Evolutionary conservation across 2,329 filamentous ascomycete species (phyloP), one percentile per base, ranked within the genome.

Genomic region (Emydomyces testavorans): DNA sequence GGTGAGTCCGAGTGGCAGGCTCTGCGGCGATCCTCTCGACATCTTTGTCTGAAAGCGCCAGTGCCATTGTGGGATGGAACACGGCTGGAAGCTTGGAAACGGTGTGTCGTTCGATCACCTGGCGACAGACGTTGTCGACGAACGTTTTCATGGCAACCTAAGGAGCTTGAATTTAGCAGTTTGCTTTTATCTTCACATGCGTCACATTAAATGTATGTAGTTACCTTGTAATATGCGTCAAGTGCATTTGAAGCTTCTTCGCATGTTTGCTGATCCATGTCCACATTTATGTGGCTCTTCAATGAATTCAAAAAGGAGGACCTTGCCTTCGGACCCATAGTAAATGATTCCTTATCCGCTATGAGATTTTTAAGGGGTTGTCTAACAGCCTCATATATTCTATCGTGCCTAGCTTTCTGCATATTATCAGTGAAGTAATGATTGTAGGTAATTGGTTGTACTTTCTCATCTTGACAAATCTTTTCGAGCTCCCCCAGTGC

Each of bases 381-480:
- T 26, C 8, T 5, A 23, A 40, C 15, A 11, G 23, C 39, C 23
- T 6, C 23, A 6, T 31, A 5, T n/a, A 20, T 24, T 6, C 38
- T 48, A n/a, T 53, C 42, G 8, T 50, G 8, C 18, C 55, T 49
- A 1, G 51, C 43, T 15, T 58, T 58, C 50, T 62, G 58, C n/a
- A 65, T 53, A 46, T 57, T 64, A 20, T 63, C 58, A 1, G 57
- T 63, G 26, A 61, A 63, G 40, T 62, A 63, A 15, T 35, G 48
- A 40, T 64, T 64, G 48, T 59, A 64, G 0, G 61, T 64, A 18
- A 64, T 56, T 1, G 57, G 57, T 16, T 59, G 55, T 1, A 56
- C 36, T 2, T 38, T 29, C 42, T 58, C 54, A 43, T 58, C 57
- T 3, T 49, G 20, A 6, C 56, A 26, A 1, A 60, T 16, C 18